Evolutionary conservation across 768 basidiomycete genomes (phyloP).

Genomic region (Serendipita sp.): DNA sequence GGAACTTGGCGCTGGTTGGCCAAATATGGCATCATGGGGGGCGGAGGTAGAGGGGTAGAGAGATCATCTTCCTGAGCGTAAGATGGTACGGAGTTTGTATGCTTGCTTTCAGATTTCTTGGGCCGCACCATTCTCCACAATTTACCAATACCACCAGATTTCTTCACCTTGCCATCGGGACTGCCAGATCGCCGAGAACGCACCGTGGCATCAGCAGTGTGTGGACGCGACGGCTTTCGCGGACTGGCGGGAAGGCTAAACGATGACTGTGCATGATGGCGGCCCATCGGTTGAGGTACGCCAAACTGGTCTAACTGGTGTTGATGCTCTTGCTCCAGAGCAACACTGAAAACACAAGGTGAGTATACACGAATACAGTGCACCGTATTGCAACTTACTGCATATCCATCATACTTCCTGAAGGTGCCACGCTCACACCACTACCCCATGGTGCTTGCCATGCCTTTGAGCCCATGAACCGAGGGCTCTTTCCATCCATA

Average conservation of each 20-base stretch:
- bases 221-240: constrained; percentile 16
- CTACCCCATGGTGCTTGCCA: constrained; percentile 58
- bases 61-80: constrained; percentile 35
- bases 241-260: constrained; percentile 7
- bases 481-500: constrained; percentile 42
- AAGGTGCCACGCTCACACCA: constrained; percentile 62
- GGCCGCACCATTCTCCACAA: constrained; percentile 65
- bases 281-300: neutral
- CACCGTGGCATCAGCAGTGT: constrained; percentile 17
- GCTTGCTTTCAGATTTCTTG: constrained; percentile 23
- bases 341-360: constrained; percentile 34
- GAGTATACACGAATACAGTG: constrained; percentile 5
- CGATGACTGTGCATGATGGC: neutral
- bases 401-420: constrained; percentile 86
- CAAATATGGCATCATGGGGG: constrained; percentile 81
- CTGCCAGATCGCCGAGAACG: constrained; percentile 13
- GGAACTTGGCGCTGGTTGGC: constrained; percentile 27
- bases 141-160: constrained; percentile 50
- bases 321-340: constrained; percentile 38
- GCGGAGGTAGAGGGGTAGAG: constrained; percentile 63
- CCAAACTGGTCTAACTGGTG: constrained; percentile 4
- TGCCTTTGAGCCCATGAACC: constrained; percentile 67
- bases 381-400: constrained; percentile 39
- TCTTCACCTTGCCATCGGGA: constrained; percentile 51
- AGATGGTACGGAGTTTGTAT: constrained; percentile 21